Percentiles rank a stretch among this genome's conserved stretches.
Evolutionary conservation across 345 rosid species (phyloP).

Genomic region (Punica granatum): DNA sequence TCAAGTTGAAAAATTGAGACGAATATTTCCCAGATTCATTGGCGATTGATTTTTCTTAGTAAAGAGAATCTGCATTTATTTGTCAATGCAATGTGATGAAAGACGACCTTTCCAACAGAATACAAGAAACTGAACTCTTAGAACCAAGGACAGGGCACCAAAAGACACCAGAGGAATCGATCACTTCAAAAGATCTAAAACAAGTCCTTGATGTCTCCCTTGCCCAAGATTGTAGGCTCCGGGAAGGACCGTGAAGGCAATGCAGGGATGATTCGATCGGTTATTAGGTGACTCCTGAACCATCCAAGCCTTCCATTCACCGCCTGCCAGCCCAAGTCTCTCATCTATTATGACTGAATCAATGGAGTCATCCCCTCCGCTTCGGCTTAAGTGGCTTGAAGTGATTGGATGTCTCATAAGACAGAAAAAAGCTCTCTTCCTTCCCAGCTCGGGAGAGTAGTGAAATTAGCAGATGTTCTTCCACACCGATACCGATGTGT

Average conservation of each 20-base stretch:
- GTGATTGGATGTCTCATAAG: neutral
- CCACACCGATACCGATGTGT: too few relatives aligned
- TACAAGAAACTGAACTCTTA: neutral
- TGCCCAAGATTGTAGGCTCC: neutral
- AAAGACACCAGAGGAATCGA: neutral
- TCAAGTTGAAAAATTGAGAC: too few relatives aligned
- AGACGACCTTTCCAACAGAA: neutral
- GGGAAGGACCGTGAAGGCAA: neutral
- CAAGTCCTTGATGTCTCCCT: neutral
- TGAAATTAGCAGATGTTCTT: neutral
- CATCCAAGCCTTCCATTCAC: neutral
- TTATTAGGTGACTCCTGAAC: neutral
- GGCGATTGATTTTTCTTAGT: too few relatives aligned
- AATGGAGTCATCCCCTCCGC: too few relatives aligned
- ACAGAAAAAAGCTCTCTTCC: neutral
- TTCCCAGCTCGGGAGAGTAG: neutral
- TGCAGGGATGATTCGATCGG: neutral
- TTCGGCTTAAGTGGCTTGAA: too few relatives aligned
- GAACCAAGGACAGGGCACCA: neutral
- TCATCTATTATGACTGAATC: neutral
- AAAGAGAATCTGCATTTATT: too few relatives aligned
- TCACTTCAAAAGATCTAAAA: neutral
- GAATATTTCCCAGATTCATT: too few relatives aligned
- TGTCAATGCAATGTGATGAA: too few relatives aligned
- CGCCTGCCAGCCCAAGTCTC: neutral